A percentile compares a stretch with the other conserved stretches of the same genome.
These are phyloP conservation scores for Phytophthora hybrid DNA, from an alignment of 352 stramenopile species.

Conservation along the genomic window DNA sequence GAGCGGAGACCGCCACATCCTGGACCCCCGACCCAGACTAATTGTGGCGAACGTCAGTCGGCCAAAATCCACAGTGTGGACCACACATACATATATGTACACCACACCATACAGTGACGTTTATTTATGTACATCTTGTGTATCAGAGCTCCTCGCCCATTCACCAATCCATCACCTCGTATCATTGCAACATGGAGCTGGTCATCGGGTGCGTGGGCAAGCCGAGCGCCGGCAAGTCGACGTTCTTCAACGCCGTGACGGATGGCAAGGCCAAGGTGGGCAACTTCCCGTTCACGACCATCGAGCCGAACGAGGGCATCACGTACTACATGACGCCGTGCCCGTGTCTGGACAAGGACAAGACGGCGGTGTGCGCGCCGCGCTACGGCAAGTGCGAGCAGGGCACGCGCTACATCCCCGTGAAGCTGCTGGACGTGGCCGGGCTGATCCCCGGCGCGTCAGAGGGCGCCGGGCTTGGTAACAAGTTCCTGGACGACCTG, in stretches of 20 bases:
- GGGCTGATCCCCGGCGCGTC: constrained; percentile 86
- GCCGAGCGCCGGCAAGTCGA: constrained; percentile 89
- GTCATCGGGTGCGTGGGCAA: constrained; percentile 92
- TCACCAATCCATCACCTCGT: background rate
- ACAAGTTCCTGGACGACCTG: constrained; percentile 97
- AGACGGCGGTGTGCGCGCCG: constrained; percentile 69
- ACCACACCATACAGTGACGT: constrained; percentile 12
- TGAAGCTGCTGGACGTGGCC: constrained; percentile 88
- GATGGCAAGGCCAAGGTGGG: constrained; percentile 89
- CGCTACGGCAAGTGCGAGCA: constrained; percentile 83
- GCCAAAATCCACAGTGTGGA: background rate
- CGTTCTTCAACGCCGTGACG: constrained; percentile 92
- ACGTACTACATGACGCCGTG: constrained; percentile 90
- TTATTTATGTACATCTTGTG: background rate
- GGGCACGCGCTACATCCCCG: constrained; percentile 78
- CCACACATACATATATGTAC: background rate
- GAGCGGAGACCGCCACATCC: constrained; percentile 31
- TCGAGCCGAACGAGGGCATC: constrained; percentile 91
- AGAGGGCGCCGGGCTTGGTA: constrained; percentile 96
- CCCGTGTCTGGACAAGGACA: constrained; percentile 73
- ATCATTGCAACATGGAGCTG: constrained; percentile 66
- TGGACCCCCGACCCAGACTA: background rate
- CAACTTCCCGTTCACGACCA: constrained; percentile 92
- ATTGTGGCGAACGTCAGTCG: background rate
- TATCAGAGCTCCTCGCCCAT: constrained; percentile 10